These are phyloP conservation scores for Scedosporium aurantiacum DNA, from an alignment of 2,329 filamentous ascomycete species.

Conservation along the genomic window DNA sequence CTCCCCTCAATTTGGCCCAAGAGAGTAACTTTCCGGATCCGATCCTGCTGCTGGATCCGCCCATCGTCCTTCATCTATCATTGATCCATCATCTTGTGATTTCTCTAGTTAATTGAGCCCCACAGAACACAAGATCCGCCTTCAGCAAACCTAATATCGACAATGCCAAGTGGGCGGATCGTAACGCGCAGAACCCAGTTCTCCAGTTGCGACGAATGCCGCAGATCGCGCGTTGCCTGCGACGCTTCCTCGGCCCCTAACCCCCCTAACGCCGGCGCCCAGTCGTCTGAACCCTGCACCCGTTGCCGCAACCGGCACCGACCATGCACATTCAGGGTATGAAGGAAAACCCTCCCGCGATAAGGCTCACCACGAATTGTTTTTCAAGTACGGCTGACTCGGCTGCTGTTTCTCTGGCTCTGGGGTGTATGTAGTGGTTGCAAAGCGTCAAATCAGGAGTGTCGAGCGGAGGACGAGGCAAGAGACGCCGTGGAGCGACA, in stretches of 20 bases:
- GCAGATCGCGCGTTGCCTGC: slow-evolving; percentile 19
- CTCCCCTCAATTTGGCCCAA: too few species aligned
- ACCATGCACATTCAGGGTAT: slow-evolving; percentile 19
- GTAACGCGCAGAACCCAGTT: slow-evolving; percentile 22
- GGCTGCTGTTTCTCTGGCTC: neutral
- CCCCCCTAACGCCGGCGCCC: slow-evolving; percentile 40
- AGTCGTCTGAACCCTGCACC: slow-evolving; percentile 57
- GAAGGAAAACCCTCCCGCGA: neutral
- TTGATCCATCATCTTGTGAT: too few species aligned
- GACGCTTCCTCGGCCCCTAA: slow-evolving; percentile 14
- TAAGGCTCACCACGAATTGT: slow-evolving; percentile 5
- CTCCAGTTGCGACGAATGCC: slow-evolving; percentile 22
- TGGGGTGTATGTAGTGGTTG: slow-evolving; percentile 14
- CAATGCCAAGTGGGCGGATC: slow-evolving; percentile 3
- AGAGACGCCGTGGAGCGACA: slow-evolving; percentile 9
- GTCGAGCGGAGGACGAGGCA: slow-evolving; percentile 7
- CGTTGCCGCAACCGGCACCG: slow-evolving; percentile 30
- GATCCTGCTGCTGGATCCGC: neutral
- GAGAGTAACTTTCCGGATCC: neutral
- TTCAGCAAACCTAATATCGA: neutral
- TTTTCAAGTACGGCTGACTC: slow-evolving; percentile 3
- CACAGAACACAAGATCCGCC: neutral
- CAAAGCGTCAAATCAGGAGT: slow-evolving; percentile 13
- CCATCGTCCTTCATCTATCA: neutral
- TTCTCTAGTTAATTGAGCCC: neutral